Evolutionary conservation across 1,284 basidiomycete genomes (phyloP).

Genomic region (Fomitopsis schrenkii): DNA sequence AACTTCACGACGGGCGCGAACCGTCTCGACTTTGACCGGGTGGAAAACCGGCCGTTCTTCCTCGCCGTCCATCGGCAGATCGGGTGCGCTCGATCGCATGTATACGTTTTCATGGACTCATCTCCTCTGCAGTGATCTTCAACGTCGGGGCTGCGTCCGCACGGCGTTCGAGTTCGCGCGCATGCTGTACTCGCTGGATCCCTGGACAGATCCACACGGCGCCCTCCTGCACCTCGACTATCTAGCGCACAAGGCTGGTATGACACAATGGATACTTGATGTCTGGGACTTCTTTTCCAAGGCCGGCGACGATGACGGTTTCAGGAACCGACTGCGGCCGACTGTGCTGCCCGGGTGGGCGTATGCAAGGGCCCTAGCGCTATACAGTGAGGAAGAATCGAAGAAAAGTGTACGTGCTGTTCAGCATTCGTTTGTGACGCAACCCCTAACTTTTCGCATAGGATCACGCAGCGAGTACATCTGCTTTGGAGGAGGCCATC

Average conservation of each 20-base stretch:
- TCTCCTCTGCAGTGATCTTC: conserved; percentile 58
- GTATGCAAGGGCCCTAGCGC: conserved; percentile 72
- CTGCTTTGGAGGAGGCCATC: conserved; percentile 70
- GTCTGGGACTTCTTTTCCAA: conserved; percentile 50
- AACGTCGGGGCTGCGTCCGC: conserved; percentile 81
- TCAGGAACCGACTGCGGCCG: conserved; percentile 44
- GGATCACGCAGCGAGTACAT: conserved; percentile 50
- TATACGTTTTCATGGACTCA: conserved; percentile 8
- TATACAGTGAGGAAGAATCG: conserved; percentile 55
- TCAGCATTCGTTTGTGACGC: background rate
- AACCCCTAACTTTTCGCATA: background rate
- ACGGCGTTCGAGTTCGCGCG: conserved; percentile 89
- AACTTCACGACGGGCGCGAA: conserved; percentile 76
- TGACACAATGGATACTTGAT: conserved; percentile 75
- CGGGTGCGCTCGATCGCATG: conserved; percentile 37
- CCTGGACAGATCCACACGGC: conserved; percentile 83
- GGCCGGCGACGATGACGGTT: conserved; percentile 23
- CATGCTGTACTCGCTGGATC: conserved; percentile 78
- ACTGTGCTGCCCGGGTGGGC: conserved; percentile 75
- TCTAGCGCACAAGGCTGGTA: conserved; percentile 76
- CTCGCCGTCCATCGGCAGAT: conserved; percentile 78
- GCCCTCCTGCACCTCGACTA: conserved; percentile 82
- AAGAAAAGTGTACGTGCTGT: conserved; percentile 40
- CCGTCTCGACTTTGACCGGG: conserved; percentile 81
- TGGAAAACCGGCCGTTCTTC: conserved; percentile 86